These are phyloP conservation scores for Lichtheimia ramosa DNA, from an alignment of 371 early-diverging fungal genomes.

Conservation along the genomic window DNA sequence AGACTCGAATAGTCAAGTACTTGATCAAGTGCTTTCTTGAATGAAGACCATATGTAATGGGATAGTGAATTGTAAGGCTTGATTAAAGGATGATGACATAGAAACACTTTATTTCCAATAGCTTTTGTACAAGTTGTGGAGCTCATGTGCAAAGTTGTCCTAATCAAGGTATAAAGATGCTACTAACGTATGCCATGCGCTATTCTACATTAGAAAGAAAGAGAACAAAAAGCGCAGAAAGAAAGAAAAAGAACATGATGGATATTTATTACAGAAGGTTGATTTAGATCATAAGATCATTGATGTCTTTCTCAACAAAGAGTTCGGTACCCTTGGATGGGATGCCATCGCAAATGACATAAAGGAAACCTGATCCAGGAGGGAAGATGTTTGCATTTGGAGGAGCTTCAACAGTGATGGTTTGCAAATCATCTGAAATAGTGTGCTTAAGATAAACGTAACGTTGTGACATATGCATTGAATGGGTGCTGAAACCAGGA, in stretches of 20 bases:
- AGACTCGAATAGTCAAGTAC: too few species aligned
- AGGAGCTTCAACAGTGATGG: conserved; percentile 43
- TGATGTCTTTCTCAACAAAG: conserved; percentile 26
- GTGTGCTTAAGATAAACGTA: conserved; percentile 37
- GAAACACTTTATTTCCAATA: too few species aligned
- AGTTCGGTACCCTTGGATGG: conserved; percentile 44
- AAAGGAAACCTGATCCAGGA: conserved; percentile 58
- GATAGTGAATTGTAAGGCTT: too few species aligned
- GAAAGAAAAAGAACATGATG: background rate
- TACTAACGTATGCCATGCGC: too few species aligned
- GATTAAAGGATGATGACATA: too few species aligned
- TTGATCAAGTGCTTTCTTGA: too few species aligned
- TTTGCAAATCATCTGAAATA: conserved; percentile 27
- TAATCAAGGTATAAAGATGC: too few species aligned
- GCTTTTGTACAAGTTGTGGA: too few species aligned
- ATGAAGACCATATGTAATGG: too few species aligned
- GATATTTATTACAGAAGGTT: background rate
- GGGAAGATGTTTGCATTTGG: conserved; percentile 59
- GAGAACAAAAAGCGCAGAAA: too few species aligned
- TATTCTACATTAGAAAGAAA: too few species aligned
- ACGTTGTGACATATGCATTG: conserved; percentile 66
- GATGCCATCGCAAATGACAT: conserved; percentile 56
- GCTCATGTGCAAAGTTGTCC: too few species aligned
- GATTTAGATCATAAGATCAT: conserved; percentile 13
- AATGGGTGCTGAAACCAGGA: conserved; percentile 65